These are phyloP conservation scores for Tylopilus sp. DNA, from an alignment of 768 basidiomycete genomes.

Conservation along the genomic window DNA sequence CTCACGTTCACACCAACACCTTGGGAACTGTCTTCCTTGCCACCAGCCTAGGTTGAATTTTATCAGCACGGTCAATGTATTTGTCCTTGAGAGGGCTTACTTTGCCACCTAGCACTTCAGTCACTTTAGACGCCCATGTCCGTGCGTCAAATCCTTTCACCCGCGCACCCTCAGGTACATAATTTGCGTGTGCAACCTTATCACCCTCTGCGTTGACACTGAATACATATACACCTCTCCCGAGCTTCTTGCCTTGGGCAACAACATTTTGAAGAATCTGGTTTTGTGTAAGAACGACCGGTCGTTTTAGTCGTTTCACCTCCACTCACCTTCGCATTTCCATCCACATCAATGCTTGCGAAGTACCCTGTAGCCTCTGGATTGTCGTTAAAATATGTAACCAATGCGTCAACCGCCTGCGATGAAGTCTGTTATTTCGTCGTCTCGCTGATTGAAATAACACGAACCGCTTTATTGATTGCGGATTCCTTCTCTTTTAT, in stretches of 20 bases:
- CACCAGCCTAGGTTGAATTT: slow-evolving; percentile 66
- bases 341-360: slow-evolving; percentile 69
- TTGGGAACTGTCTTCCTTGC: slow-evolving; percentile 89
- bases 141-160: slow-evolving; percentile 76
- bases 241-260: slow-evolving; percentile 72
- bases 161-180: slow-evolving; percentile 61
- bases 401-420: slow-evolving; percentile 68
- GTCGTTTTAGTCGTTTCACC: neutral
- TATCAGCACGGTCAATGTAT: slow-evolving; percentile 5
- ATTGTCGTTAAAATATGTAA: slow-evolving; percentile 75
- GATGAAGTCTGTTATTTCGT: neutral
- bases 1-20: slow-evolving; percentile 73
- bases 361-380: slow-evolving; percentile 68
- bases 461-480: slow-evolving; percentile 70
- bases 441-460: neutral
- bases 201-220: slow-evolving; percentile 63
- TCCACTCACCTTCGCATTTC: slow-evolving; percentile 73
- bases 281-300: neutral
- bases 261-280: slow-evolving; percentile 76
- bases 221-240: slow-evolving; percentile 87
- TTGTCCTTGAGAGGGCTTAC: slow-evolving; percentile 38
- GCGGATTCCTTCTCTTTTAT: slow-evolving; percentile 77
- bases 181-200: slow-evolving; percentile 88
- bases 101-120: slow-evolving; percentile 86
- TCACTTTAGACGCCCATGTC: slow-evolving; percentile 79